Evolutionary conservation across 2,329 filamentous ascomycete species (phyloP), one percentile per base, ranked within the genome.

Genomic region (Cytospora piceicola): DNA sequence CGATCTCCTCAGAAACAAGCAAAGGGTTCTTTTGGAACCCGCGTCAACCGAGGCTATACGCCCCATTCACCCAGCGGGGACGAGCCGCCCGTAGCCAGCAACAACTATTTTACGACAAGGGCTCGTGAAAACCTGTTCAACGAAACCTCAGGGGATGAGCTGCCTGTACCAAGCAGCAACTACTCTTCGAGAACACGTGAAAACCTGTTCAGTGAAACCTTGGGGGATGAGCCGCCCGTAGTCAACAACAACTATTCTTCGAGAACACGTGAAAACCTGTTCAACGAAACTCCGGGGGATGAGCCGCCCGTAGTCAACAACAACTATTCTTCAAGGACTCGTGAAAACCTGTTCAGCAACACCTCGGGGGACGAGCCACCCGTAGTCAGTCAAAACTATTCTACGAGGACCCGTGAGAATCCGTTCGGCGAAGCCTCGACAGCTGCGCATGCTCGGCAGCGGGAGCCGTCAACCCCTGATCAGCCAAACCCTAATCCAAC

Each of bases 1-100:
- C 84, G 84, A 2, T 81, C 84, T 11, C 82, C 81, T 14, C 81
- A 78, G 66, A 80, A 85, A 68, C 83, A 84, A 61, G 80, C 82
- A 11, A 79, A 87, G 56, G 84, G 84, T 20, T 79, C 85, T 0
- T 88, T 88, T 71, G 85, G 85, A 15, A 17, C 74, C 74, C 7
- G 67, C 68, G 27, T 80, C 80, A 68, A 82, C 36, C 65, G 80
- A 69, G 84, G 83, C 17, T 86, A 82, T 66, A 78, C 80, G 54
- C 83, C 84, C 55, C 77, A 76, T 42, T 83, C 84, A 14, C 78
- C 82, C 1, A 75, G 75, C 64, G 83, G 81, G 2, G 85, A 87
- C 58, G 85, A 49, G 15, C 46, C 46, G 46, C 46, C 46, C n/a
- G 46, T 49, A 14, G 46, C 46, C 11, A 49, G 46, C 46, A 49